A percentile compares a stretch with the other conserved stretches of the same genome.
Conservation (phyloP, 768 basidiomycete genomes). For the Rhizopogon salebrosus region DNA sequence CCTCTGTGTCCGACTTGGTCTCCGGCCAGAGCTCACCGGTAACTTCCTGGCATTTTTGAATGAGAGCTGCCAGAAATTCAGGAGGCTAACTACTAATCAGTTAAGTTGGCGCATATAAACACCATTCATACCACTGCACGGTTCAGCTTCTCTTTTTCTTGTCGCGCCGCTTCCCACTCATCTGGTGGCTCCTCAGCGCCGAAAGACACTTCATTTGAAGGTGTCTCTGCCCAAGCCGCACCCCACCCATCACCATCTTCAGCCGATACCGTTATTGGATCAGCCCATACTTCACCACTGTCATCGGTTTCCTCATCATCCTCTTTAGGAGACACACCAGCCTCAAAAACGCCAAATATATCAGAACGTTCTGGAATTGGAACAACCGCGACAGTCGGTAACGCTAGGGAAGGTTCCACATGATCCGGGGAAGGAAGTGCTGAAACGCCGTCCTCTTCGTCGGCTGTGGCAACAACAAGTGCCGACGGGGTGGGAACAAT, state of each 20-base stretch:
- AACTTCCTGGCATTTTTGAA: slow-evolving; percentile 49
- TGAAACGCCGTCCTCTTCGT: neutral
- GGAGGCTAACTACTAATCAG: slow-evolving; percentile 46
- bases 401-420: neutral
- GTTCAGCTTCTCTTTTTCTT: slow-evolving; percentile 54
- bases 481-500: neutral
- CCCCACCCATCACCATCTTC: slow-evolving; percentile 31
- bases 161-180: slow-evolving; percentile 64
- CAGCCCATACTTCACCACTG: slow-evolving; percentile 5
- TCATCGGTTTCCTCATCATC: slow-evolving; percentile 17
- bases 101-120: neutral
- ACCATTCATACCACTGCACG: slow-evolving; percentile 53
- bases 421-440: neutral
- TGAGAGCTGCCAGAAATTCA: slow-evolving; percentile 53
- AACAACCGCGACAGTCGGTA: neutral
- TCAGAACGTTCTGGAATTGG: slow-evolving; percentile 17
- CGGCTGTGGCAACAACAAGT: neutral
- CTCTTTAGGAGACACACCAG: neutral
- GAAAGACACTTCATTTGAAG: slow-evolving; percentile 10
- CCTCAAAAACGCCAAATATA: slow-evolving; percentile 54
- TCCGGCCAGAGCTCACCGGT: slow-evolving; percentile 49
- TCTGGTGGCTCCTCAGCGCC: slow-evolving; percentile 34
- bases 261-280: neutral
- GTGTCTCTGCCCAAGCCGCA: slow-evolving; percentile 32
- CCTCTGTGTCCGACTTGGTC: slow-evolving; percentile 8